Conservation (phyloP, 2,329 filamentous ascomycete species). For the Cytospora leucostoma region DNA sequence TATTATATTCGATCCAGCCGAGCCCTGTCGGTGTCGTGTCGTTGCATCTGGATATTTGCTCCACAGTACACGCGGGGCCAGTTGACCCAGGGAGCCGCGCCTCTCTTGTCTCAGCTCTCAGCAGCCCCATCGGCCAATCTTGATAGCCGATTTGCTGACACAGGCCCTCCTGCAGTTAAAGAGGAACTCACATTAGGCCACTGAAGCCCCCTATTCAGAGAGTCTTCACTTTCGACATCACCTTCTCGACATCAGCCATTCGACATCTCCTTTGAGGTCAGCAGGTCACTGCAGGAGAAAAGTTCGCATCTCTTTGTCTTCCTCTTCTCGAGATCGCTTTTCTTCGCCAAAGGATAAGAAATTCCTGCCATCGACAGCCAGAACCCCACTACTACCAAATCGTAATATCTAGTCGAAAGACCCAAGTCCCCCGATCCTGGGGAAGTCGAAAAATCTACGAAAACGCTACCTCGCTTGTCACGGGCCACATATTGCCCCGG, state of each 20-base stretch:
- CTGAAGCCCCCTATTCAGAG: constrained; percentile 24
- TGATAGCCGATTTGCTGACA: constrained; percentile 25
- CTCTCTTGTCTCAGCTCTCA: constrained; percentile 4
- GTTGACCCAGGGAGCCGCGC: constrained; percentile 18
- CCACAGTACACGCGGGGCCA: constrained; percentile 21
- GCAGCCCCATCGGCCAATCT: constrained; percentile 22
- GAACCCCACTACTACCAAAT: constrained; percentile 16
- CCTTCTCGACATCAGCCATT: constrained; percentile 41
- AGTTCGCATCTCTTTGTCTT: constrained; percentile 25
- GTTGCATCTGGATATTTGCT: constrained; percentile 23
- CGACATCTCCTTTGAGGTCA: constrained; percentile 73
- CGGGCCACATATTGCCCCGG: constrained; percentile 38
- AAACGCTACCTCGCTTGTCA: constrained; percentile 38
- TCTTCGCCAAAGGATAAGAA: constrained; percentile 40
- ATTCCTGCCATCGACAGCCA: constrained; percentile 30
- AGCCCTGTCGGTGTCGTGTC: constrained; percentile 22
- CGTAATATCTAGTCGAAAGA: constrained; percentile 27
- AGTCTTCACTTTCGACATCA: constrained; percentile 23
- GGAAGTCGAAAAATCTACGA: constrained; percentile 37
- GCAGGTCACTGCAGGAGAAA: constrained; percentile 77
- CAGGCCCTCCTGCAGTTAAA: constrained; percentile 15
- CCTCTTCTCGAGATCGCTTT: constrained; percentile 33
- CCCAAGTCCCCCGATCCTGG: constrained; percentile 7
- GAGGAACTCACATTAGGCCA: constrained; percentile 25
- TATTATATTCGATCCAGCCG: constrained; percentile 1